Conservation (phyloP, 1,284 basidiomycete genomes). For the Ustilago loliicola region DNA sequence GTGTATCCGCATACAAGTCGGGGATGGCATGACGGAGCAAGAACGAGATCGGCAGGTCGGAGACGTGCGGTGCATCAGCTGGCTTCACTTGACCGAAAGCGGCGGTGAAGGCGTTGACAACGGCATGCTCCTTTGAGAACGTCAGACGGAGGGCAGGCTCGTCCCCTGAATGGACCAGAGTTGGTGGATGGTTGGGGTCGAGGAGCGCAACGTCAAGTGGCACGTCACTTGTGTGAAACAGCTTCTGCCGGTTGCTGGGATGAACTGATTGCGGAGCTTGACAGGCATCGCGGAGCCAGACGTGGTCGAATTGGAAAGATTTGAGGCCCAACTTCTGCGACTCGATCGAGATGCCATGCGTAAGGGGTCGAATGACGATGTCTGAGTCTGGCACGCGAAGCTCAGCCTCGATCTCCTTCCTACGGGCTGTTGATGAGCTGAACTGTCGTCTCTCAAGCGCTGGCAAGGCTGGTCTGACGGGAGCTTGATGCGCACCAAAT, state of each 20-base stretch:
- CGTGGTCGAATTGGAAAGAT: conserved; percentile 59
- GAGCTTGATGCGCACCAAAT: neutral
- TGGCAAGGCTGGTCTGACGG: neutral
- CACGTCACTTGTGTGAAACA: conserved; percentile 77
- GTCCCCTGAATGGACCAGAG: conserved; percentile 20
- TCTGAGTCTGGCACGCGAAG: conserved; percentile 36
- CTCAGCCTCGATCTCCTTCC: conserved; percentile 1
- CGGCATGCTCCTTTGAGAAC: conserved; percentile 46
- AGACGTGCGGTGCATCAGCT: conserved; percentile 44
- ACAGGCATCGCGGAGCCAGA: conserved; percentile 76
- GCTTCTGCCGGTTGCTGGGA: conserved; percentile 81
- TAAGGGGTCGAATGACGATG: conserved; percentile 32
- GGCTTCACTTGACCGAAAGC: conserved; percentile 41
- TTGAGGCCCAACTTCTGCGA: conserved; percentile 52
- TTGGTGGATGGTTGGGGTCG: conserved; percentile 68
- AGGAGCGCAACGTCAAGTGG: conserved; percentile 72
- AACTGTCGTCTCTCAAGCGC: neutral
- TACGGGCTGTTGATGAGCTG: conserved; percentile 11
- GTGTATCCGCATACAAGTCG: conserved; percentile 67
- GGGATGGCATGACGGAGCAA: conserved; percentile 72
- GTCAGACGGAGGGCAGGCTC: conserved; percentile 46
- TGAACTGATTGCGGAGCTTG: conserved; percentile 77
- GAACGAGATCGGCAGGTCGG: conserved; percentile 71
- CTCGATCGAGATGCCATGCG: conserved; percentile 65
- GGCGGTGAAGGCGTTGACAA: conserved; percentile 61